phyloP scores from a whole-genome alignment of 768 basidiomycete species.

The Epithele typhae region DNA sequence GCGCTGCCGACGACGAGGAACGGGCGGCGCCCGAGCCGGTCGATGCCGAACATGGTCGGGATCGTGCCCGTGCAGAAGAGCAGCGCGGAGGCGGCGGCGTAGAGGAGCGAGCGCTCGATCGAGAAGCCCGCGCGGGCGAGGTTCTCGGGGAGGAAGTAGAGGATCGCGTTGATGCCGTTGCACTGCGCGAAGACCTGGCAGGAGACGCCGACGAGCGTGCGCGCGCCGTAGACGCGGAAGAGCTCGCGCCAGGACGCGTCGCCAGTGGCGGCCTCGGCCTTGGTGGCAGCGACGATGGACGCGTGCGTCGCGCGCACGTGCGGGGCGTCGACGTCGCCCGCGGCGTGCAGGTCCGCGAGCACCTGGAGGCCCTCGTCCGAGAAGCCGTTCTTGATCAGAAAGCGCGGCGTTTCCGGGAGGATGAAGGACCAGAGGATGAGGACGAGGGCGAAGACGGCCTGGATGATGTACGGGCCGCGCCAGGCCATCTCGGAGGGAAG shows the following conservation, averaged over 20 bases:
- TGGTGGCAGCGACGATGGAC: constrained; percentile 37
- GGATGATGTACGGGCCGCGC: constrained; percentile 52
- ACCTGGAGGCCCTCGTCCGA: constrained; percentile 43
- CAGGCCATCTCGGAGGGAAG: constrained; percentile 45
- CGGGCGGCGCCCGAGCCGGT: constrained; percentile 45
- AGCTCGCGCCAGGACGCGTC: constrained; percentile 44
- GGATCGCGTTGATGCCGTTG: constrained; percentile 53
- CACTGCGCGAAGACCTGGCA: constrained; percentile 51
- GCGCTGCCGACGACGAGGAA: constrained; percentile 46
- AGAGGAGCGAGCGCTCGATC: constrained; percentile 39
- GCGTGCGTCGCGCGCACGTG: constrained; percentile 40
- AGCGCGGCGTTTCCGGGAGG: constrained; percentile 50
- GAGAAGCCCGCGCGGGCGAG: constrained; percentile 47
- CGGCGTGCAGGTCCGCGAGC: constrained; percentile 55
- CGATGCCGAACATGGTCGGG: constrained; percentile 50
- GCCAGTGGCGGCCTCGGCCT: constrained; percentile 35
- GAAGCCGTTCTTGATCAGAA: constrained; percentile 52
- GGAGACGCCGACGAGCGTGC: constrained; percentile 46
- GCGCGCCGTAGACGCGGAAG: constrained; percentile 45
- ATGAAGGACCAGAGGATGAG: constrained; percentile 44
- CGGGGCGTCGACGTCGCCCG: constrained; percentile 41
- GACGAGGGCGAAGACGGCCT: constrained; percentile 44
- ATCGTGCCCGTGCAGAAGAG: constrained; percentile 47
- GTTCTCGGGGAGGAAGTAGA: constrained; percentile 54
- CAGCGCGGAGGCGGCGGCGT: constrained; percentile 42